Conservation (phyloP, 441 rosid species). For the Pelargonium cotyledonis region DNA sequence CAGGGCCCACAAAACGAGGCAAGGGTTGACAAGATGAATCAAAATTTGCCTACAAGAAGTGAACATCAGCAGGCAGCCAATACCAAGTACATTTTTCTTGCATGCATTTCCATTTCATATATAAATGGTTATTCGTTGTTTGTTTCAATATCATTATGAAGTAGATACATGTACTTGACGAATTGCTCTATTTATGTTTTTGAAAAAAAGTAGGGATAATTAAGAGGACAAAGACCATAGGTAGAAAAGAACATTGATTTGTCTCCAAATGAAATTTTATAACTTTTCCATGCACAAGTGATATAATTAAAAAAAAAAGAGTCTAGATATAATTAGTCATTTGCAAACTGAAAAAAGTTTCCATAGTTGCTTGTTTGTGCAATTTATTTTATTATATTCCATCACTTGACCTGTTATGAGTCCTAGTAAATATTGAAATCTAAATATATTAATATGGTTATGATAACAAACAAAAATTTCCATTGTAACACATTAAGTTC, state of each 20-base stretch:
- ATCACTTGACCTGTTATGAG: not conserved
- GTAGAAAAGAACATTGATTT: not conserved
- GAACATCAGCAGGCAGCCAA: slow-evolving; percentile 25
- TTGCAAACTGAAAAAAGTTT: not conserved
- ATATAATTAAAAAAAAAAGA: no score
- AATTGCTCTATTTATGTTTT: not conserved
- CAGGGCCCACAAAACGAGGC: slow-evolving; percentile 15
- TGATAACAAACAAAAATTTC: not conserved
- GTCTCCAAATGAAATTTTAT: not conserved
- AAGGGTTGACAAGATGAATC: slow-evolving; percentile 7
- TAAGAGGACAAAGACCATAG: not conserved
- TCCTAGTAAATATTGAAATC: not conserved
- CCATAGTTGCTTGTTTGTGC: not conserved
- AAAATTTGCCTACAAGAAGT: slow-evolving; percentile 13
- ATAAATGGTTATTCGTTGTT: not conserved
- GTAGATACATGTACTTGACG: not conserved
- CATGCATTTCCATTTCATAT: slow-evolving; percentile 1
- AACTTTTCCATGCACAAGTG: not conserved
- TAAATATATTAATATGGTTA: no score
- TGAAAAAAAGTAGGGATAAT: not conserved
- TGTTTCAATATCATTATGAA: not conserved
- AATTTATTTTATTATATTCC: not conserved
- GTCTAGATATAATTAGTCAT: not conserved
- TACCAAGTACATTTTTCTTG: not conserved
- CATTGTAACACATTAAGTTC: not conserved